Base-by-base conservation (phyloP, 1,139 yeast species). In the Pichia kudriavzevii region DNA sequence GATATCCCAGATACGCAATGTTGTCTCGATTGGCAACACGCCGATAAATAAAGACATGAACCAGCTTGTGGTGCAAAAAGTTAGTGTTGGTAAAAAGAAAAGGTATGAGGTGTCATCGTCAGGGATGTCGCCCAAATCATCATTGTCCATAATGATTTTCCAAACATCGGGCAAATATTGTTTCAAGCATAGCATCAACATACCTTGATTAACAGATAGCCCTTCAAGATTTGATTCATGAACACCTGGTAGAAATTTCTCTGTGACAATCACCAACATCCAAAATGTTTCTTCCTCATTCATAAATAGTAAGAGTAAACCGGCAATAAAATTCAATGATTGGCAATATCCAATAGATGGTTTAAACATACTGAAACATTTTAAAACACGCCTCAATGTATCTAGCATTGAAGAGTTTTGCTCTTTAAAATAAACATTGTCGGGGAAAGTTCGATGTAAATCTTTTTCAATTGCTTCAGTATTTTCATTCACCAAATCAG, bases 321-420 rank as follows among this genome's bases (percentile, higher is more conserved):
- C 98, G 2, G 94, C 94, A 33, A 91, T 67, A 55, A 91, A 91
- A 52, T 91, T 91, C 50, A 91, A 69, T 14, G 95, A 83, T 57
- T 91, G 98, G 57, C 98, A 91, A 60, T 91, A 91, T 2, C 98
- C 98, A 34, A 88, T 83, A 31, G 79, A 77, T 1, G 97, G 96
- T 50, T 79, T 85, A 52, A 82, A 82, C 16, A 79, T 72, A 1
- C 97, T 80, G 59, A 88, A 91, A 12, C 95, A 84, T 16, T 75
- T 72, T 32, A 91, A 64, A 0, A 91, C 94, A 32, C 95, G 66
- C 36, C 98, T 68, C 35, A 91, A 61, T 0, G 94, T 71, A 38
- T 71, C 67, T 32, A 91, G 72, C 66, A 82, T 65, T 1, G 72
- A 68, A 0, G 85, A 69, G 94, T 16, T 32, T 28, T 6, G 40